These are phyloP conservation scores for Blastomyces parvus DNA, from an alignment of 2,329 filamentous ascomycete genomes.

Conservation along the genomic window DNA sequence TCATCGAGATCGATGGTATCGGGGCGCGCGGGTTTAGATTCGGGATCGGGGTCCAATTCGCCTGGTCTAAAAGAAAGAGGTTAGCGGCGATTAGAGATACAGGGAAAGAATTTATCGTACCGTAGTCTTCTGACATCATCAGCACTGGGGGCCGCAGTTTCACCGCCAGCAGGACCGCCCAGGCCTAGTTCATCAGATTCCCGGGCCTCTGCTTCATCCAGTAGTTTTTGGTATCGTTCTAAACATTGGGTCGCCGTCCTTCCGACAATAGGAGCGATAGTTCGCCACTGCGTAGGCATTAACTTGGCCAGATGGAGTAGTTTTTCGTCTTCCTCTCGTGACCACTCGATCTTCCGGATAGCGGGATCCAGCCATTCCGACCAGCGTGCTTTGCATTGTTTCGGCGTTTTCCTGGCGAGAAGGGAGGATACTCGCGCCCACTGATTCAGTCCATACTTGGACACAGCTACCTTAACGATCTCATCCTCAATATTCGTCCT, in stretches of 20 bases:
- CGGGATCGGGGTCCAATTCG: conserved; percentile 93
- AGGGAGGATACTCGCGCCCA: conserved; percentile 98
- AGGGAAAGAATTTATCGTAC: conserved; percentile 22
- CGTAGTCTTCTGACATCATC: conserved; percentile 83
- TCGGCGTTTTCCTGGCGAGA: conserved; percentile 91
- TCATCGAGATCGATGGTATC: conserved; percentile 98
- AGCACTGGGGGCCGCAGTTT: conserved; percentile 76
- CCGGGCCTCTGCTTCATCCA: conserved; percentile 88
- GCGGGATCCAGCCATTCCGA: conserved; percentile 95
- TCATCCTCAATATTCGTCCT: conserved; percentile 73
- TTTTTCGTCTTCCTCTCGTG: conserved; percentile 96
- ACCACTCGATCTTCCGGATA: conserved; percentile 99
- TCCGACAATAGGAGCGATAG: conserved; percentile 92
- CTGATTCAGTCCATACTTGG: conserved; percentile 91
- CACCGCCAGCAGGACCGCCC: conserved; percentile 74
- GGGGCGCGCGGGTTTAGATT: conserved; percentile 88
- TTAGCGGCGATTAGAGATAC: conserved; percentile 11
- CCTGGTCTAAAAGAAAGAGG: conserved; percentile 51
- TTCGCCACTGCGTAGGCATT: conserved; percentile 98
- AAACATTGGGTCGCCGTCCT: conserved; percentile 94
- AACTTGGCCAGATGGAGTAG: conserved; percentile 91
- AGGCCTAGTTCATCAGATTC: conserved; percentile 74
- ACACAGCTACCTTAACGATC: conserved; percentile 90
- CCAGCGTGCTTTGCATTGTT: conserved; percentile 99
- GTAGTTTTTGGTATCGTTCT: conserved; percentile 89